A percentile compares a stretch with the other conserved stretches of the same genome.
Conservation (phyloP, 2,329 filamentous ascomycete genomes). For the Penicillium sp. region DNA sequence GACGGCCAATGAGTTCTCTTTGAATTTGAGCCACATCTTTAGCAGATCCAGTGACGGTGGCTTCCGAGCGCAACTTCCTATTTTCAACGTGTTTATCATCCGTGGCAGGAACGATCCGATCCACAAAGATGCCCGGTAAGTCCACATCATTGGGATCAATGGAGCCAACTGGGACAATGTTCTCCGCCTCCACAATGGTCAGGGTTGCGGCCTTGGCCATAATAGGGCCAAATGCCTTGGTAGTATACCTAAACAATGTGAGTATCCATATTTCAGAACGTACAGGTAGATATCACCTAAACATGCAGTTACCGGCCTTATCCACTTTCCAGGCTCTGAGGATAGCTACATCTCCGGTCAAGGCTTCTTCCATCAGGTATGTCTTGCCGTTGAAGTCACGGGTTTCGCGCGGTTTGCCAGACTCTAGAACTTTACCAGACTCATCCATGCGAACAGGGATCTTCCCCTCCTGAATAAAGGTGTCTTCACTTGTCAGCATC, state of each 20-base stretch:
- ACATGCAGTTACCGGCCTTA: slow-evolving; percentile 74
- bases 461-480: slow-evolving; percentile 40
- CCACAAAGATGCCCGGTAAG: slow-evolving; percentile 78
- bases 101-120: slow-evolving; percentile 74
- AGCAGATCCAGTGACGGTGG: slow-evolving; percentile 36
- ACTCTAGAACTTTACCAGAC: slow-evolving; percentile 74
- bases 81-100: slow-evolving; percentile 70
- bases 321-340: slow-evolving; percentile 74
- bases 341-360: slow-evolving; percentile 74
- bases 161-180: slow-evolving; percentile 72
- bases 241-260: slow-evolving; percentile 54
- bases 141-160: slow-evolving; percentile 73
- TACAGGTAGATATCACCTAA: slow-evolving; percentile 51
- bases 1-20: slow-evolving; percentile 64
- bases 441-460: slow-evolving; percentile 74
- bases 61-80: slow-evolving; percentile 54
- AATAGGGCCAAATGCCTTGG: slow-evolving; percentile 69
- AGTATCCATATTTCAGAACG: neutral
- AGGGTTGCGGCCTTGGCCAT: slow-evolving; percentile 78
- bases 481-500: slow-evolving; percentile 24
- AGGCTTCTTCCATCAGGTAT: slow-evolving; percentile 74
- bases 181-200: slow-evolving; percentile 80
- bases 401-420: slow-evolving; percentile 65
- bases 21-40: slow-evolving; percentile 37
- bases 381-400: slow-evolving; percentile 69